These are phyloP conservation scores for Penicillium nucicola DNA, from an alignment of 495 filamentous ascomycete genomes.

Conservation along the genomic window DNA sequence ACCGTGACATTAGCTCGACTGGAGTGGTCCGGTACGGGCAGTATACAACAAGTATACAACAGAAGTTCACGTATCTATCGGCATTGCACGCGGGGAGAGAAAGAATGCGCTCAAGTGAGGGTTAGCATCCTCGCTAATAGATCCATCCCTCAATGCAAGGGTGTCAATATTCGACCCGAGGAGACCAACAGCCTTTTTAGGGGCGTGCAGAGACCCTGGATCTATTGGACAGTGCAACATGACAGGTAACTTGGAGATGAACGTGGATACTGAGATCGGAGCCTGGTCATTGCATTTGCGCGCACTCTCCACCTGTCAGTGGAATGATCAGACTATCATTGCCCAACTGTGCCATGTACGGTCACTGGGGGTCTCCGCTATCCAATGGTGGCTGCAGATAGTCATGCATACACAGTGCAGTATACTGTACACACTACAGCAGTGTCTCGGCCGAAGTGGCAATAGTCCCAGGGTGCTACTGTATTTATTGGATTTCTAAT, in stretches of 20 bases:
- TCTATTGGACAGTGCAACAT: constrained; percentile 9
- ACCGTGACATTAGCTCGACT: too few species aligned
- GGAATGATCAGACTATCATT: constrained; percentile 15
- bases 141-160: neutral
- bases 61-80: too few species aligned
- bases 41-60: too few species aligned
- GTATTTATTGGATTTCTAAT: neutral
- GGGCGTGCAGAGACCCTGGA: neutral
- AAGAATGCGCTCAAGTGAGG: too few species aligned
- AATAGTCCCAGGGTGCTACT: too few species aligned
- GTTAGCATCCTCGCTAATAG: too few species aligned
- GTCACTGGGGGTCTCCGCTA: neutral
- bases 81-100: too few species aligned
- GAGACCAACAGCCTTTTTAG: neutral
- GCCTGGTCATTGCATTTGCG: neutral
- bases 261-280: constrained; percentile 3
- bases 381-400: constrained; percentile 3
- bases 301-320: neutral
- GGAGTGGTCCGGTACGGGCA: too few species aligned
- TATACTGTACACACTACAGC: too few species aligned
- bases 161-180: neutral
- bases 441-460: neutral
- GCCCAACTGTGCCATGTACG: neutral
- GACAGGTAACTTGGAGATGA: constrained; percentile 15
- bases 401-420: neutral